Base-by-base conservation (phyloP, 371 early-diverging fungal species). In the Saksenaea oblongispora region DNA sequence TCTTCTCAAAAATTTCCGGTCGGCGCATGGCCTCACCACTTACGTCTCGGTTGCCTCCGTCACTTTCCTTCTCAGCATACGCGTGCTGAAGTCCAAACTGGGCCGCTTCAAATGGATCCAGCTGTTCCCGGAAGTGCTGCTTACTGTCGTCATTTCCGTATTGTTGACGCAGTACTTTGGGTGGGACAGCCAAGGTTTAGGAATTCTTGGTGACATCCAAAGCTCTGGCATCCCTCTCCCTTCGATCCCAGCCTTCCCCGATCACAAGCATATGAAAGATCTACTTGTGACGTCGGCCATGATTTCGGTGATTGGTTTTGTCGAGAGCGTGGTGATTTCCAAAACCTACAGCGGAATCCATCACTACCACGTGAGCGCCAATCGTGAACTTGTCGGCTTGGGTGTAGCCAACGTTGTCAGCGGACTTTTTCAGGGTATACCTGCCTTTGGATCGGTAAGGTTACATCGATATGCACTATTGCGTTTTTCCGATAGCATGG, bases 371-470 rank as follows among this genome's bases (percentile, higher is more conserved):
- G 91, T 96, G 22, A 92, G 92, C 11, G 91, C 95, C 10, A 97
- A 97, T 72, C 91, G 96, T 34, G 98, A 98, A 77, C 82, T 97
- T 56, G 51, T 95, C 96, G 17, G 98, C 96, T 68, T 97, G 54
- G 97, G 97, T 22, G 75, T 88, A 5, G 84, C 92, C 59, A 98
- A 96, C 65, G 77, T 94, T 28, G 70, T 90, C 31, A 90, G 94
- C 26, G 88, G 91, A 9, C 74, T 92, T 2, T 95, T 95, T 69
- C 91, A 92, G 44, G 86, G 89, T 14, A 94, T 89, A 64, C 95
- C 95, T 0, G 94, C 93, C 7, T 97, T 92, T 80, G 97, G 95
- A 13, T 93, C 94, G 7, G 80, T 84, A 75, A 65, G 74, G 24
- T 47, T 34, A 77, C 13, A 57, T 58, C 10, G 67, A 85, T 57